Conservation (phyloP, 371 early-diverging fungal genomes). For the Fennellomyces sp. region DNA sequence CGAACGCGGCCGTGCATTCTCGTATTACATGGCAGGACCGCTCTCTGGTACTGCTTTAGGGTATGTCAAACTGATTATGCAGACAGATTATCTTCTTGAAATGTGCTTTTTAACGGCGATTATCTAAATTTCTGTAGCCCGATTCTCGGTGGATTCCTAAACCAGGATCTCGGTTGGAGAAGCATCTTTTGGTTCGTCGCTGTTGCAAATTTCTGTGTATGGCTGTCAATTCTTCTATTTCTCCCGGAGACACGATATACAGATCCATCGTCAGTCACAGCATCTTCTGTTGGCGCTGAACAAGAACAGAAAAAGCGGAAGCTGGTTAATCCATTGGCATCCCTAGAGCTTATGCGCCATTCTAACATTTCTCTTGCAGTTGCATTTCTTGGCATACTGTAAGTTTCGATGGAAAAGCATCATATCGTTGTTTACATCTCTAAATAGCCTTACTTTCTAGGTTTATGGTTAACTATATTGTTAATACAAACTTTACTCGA, state of each 20-base stretch:
- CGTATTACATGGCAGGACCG: constrained; percentile 46
- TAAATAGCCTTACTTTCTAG: constrained; percentile 6
- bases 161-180: constrained; percentile 48
- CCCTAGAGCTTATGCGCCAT: constrained; percentile 27
- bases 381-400: constrained; percentile 34
- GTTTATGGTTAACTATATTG: constrained; percentile 24
- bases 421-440: not conserved
- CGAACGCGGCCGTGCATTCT: constrained; percentile 48
- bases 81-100: not conserved
- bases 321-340: constrained; percentile 30
- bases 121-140: constrained; percentile 22
- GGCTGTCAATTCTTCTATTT: constrained; percentile 35
- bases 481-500: constrained; percentile 25
- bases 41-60: constrained; percentile 26
- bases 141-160: constrained; percentile 50
- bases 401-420: too few species aligned
- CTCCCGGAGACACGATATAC: constrained; percentile 44
- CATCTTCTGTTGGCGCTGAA: not conserved
- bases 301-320: not conserved
- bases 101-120: not conserved
- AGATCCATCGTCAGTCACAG: not conserved
- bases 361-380: constrained; percentile 36
- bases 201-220: constrained; percentile 30
- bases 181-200: constrained; percentile 47
- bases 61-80: too few species aligned